Percentiles rank a stretch among this genome's conserved stretches.
These are phyloP conservation scores for Barbarea vulgaris DNA, from an alignment of 345 rosid species.

Conservation along the genomic window DNA sequence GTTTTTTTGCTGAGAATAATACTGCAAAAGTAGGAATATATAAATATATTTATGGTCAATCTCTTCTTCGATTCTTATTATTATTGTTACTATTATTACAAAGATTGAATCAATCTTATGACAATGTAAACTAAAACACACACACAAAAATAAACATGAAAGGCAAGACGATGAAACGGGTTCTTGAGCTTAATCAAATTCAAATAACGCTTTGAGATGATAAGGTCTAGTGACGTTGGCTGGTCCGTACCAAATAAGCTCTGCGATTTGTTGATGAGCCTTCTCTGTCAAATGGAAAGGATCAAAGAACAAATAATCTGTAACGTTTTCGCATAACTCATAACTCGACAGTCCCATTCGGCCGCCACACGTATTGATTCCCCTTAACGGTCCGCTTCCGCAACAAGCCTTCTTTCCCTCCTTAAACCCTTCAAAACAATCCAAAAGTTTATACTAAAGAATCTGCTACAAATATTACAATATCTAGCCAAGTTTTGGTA, in stretches of 20 bases:
- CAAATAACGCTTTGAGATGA: constrained; percentile 39
- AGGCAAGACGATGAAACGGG: not conserved
- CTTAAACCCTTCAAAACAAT: no score
- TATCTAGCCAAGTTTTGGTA: no score
- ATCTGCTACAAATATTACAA: no score
- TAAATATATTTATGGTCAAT: not conserved
- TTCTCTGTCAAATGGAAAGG: constrained; percentile 35
- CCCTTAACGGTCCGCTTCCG: no score
- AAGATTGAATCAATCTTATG: not conserved
- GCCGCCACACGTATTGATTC: no score
- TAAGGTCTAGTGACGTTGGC: constrained; percentile 36
- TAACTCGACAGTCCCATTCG: no score
- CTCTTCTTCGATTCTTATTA: not conserved
- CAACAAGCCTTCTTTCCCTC: no score
- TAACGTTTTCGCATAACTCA: constrained; percentile 37
- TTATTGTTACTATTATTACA: not conserved
- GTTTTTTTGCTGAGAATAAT: no score
- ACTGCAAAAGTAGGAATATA: no score
- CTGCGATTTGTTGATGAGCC: no score
- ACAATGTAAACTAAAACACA: not conserved
- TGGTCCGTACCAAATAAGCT: constrained; percentile 48
- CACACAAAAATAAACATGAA: not conserved
- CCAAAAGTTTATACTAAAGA: no score
- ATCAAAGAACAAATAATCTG: constrained; percentile 47
- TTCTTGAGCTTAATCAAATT: not conserved